Evolutionary conservation across 2,329 filamentous ascomycete species (phyloP).

Genomic region (Cercospora nicotianae): DNA sequence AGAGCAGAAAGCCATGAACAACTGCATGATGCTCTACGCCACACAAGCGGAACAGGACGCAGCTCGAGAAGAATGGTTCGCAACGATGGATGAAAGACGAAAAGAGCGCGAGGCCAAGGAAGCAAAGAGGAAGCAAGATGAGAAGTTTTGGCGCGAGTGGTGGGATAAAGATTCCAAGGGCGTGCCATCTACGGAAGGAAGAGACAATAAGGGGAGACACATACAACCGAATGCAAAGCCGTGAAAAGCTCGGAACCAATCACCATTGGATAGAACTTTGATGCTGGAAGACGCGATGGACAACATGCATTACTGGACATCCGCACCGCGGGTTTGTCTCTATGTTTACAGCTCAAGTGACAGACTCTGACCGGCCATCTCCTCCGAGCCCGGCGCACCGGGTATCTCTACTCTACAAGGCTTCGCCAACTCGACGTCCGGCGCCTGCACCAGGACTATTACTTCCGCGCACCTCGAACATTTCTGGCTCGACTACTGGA

Average conservation of each 20-base stretch:
- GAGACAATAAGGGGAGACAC: conserved; percentile 20
- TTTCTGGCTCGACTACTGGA: conserved; percentile 31
- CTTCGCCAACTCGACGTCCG: conserved; percentile 18
- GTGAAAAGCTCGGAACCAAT: neutral
- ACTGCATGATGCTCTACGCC: conserved; percentile 85
- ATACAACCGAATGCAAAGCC: neutral
- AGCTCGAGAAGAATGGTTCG: conserved; percentile 92
- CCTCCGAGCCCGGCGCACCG: neutral
- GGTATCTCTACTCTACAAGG: conserved; percentile 17
- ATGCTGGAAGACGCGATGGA: neutral
- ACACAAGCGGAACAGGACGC: conserved; percentile 82
- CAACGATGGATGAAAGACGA: conserved; percentile 68
- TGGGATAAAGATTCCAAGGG: conserved; percentile 46
- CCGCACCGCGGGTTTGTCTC: conserved; percentile 4
- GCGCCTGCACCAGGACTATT: conserved; percentile 12
- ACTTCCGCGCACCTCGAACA: conserved; percentile 29
- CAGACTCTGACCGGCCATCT: neutral
- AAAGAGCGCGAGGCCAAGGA: conserved; percentile 62
- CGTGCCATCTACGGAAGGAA: conserved; percentile 21
- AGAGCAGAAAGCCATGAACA: conserved; percentile 84
- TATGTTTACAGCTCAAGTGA: conserved; percentile 1
- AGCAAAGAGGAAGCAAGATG: conserved; percentile 44
- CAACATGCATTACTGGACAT: conserved; percentile 2
- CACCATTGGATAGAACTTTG: neutral
- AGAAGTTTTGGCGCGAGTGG: conserved; percentile 53